A percentile compares a stretch with the other conserved stretches of the same genome.
Evolutionary conservation across 768 basidiomycete species (phyloP).

Genomic region (Rhizopogon salebrosus): DNA sequence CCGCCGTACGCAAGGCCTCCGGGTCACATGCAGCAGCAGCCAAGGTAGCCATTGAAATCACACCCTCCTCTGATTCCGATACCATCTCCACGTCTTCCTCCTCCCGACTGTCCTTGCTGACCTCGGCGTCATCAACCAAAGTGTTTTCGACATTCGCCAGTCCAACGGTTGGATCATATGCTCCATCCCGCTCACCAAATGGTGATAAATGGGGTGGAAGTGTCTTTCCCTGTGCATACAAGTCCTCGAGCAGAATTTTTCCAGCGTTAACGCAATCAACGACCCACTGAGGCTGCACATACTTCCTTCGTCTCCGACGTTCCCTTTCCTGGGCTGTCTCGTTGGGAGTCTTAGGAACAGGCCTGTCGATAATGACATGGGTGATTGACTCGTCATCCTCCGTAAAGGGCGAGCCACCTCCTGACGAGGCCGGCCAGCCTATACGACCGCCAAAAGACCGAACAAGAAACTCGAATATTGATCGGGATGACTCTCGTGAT

Average conservation of each 20-base stretch:
- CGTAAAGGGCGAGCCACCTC: conserved; percentile 73
- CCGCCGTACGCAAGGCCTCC: conserved; percentile 75
- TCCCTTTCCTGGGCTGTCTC: conserved; percentile 58
- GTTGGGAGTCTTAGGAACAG: conserved; percentile 42
- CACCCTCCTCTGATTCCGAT: conserved; percentile 23
- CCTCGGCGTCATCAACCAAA: conserved; percentile 27
- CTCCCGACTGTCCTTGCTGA: conserved; percentile 26
- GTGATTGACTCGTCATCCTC: conserved; percentile 84
- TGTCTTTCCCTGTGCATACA: conserved; percentile 77
- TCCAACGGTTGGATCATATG: conserved; percentile 60
- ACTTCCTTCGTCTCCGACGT: conserved; percentile 65
- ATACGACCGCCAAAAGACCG: conserved; percentile 89
- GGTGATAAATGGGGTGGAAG: conserved; percentile 96
- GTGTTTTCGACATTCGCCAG: conserved; percentile 15
- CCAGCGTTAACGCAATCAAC: conserved; percentile 92
- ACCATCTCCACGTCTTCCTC: conserved; percentile 14
- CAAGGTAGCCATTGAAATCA: conserved; percentile 23
- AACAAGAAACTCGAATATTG: conserved; percentile 91
- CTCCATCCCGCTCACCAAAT: conserved; percentile 78
- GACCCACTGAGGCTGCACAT: conserved; percentile 97
- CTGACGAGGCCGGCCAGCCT: conserved; percentile 83
- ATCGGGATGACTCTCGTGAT: conserved; percentile 86
- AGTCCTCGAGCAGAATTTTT: conserved; percentile 78
- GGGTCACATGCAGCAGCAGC: conserved; percentile 45
- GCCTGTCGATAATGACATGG: conserved; percentile 93